phyloP scores from a whole-genome alignment of 2,329 filamentous ascomycete genomes.

The Sporothrix mexicana region DNA sequence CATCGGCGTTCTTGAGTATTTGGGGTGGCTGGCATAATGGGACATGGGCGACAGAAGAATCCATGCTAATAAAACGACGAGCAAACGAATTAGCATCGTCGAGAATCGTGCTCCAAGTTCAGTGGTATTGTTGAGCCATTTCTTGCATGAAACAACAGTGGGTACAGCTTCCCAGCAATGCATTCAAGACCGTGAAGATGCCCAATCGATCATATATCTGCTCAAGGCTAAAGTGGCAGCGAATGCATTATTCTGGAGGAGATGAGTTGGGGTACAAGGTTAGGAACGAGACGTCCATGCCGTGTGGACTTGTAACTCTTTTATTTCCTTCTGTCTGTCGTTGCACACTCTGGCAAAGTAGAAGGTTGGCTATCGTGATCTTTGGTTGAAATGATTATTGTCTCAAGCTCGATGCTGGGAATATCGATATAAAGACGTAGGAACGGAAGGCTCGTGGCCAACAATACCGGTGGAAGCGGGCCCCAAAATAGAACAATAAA shows the following conservation, averaged over 20 bases:
- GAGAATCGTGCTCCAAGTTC: neutral
- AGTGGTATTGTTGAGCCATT: neutral
- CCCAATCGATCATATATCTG: conserved; percentile 4
- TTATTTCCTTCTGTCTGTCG: too few relatives aligned
- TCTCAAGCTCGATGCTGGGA: neutral
- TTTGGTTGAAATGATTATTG: neutral
- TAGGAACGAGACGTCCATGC: neutral
- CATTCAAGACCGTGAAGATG: too few relatives aligned
- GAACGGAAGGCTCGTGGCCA: neutral
- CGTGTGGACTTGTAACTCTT: neutral
- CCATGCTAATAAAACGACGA: neutral
- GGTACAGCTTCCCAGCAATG: neutral
- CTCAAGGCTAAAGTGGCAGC: conserved; percentile 13
- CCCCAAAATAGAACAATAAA: conserved; percentile 22
- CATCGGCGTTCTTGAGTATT: neutral
- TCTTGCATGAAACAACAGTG: conserved; percentile 11
- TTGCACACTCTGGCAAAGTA: too few relatives aligned
- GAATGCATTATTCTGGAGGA: neutral
- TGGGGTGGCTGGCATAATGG: neutral
- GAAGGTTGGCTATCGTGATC: too few relatives aligned
- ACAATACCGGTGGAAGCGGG: conserved; percentile 8
- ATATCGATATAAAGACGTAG: neutral
- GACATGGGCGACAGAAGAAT: neutral
- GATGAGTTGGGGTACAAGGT: neutral
- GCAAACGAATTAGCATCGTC: neutral